phyloP scores from a whole-genome alignment of 805 yeast genomes.

The Jamesozyma piceae region DNA sequence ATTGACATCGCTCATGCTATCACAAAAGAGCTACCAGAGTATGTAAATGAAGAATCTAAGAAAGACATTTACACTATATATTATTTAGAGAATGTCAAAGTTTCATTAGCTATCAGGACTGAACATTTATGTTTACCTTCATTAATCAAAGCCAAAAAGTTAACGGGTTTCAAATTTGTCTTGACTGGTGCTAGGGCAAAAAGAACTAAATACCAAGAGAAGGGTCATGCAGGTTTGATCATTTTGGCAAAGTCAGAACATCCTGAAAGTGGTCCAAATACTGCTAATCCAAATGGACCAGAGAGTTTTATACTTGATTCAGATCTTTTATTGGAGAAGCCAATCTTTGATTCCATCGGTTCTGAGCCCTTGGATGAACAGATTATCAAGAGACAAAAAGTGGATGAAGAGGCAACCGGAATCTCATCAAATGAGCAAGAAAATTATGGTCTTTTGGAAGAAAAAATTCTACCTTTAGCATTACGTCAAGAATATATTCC shows the following conservation, averaged over 20 bases:
- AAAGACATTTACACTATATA: constrained; percentile 38
- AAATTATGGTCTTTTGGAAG: constrained; percentile 32
- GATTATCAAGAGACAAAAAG: constrained; percentile 30
- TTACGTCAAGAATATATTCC: constrained; percentile 58
- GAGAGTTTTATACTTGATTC: constrained; percentile 58
- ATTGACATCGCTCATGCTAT: constrained; percentile 23
- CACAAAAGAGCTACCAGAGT: constrained; percentile 17
- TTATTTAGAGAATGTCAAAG: constrained; percentile 61
- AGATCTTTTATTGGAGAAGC: constrained; percentile 68
- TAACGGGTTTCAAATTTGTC: constrained; percentile 52
- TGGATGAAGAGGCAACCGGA: constrained; percentile 7
- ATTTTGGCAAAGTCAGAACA: constrained; percentile 55
- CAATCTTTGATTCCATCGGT: constrained; percentile 55
- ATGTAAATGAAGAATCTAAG: constrained; percentile 22
- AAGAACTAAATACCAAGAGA: constrained; percentile 72
- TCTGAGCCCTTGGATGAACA: constrained; percentile 37
- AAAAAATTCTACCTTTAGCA: constrained; percentile 53
- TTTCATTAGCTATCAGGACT: constrained; percentile 50
- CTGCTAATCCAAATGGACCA: constrained; percentile 32
- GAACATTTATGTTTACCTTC: constrained; percentile 53
- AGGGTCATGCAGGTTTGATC: constrained; percentile 62
- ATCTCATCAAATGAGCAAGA: not conserved
- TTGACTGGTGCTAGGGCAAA: constrained; percentile 85
- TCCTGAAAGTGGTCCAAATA: constrained; percentile 8
- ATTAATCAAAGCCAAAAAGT: constrained; percentile 44